Conservation (phyloP, 176 grass and related monocot species). For the Aegilops longissima region DNA sequence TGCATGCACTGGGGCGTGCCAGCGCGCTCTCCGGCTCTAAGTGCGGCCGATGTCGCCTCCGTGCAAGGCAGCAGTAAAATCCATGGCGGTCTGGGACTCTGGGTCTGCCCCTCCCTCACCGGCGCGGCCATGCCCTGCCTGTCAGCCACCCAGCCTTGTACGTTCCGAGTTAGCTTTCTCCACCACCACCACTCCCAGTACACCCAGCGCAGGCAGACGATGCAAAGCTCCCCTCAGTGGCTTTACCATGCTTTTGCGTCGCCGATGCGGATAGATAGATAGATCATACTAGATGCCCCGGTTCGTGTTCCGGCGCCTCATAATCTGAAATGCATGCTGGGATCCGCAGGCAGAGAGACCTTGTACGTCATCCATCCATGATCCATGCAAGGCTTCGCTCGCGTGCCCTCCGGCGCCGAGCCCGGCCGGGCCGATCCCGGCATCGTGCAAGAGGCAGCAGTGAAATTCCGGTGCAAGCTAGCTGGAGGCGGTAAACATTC, state of each 20-base stretch:
- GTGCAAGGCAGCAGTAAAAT: neutral
- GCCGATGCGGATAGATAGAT: neutral
- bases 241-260: neutral
- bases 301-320: neutral
- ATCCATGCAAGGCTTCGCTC: too few relatives aligned
- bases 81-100: too few relatives aligned
- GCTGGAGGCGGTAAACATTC: conserved; percentile 1
- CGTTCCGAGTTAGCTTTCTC: neutral
- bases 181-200: neutral
- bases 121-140: neutral
- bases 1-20: neutral
- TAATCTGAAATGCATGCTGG: neutral
- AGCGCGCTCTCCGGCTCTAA: neutral
- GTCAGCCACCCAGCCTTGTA: neutral
- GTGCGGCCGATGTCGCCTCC: neutral
- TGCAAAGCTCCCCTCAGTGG: neutral
- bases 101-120: too few relatives aligned
- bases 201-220: neutral
- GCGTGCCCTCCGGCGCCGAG: neutral
- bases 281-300: neutral
- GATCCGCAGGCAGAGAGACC: neutral
- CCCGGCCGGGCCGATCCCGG: neutral
- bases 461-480: neutral
- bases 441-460: neutral
- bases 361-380: neutral